Conservation (phyloP, 192 early-diverging fungal genomes). For the Coemansia pectinata region DNA sequence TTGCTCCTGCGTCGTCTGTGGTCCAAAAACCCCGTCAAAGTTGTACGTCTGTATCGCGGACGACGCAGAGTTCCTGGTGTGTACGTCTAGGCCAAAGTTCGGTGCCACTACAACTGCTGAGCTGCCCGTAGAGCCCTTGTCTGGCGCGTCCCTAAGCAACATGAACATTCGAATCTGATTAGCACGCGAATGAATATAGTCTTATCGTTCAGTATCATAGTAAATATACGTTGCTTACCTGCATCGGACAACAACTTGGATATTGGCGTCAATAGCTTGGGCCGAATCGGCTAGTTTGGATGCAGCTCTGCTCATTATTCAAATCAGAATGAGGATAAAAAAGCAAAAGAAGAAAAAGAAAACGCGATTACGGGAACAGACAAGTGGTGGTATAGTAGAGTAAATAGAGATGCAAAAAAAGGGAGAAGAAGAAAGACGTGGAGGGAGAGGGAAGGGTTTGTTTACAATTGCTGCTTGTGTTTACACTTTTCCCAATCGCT, state of each 20-base stretch:
- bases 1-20: constrained; percentile 70
- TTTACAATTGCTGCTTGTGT: constrained; percentile 8
- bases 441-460: not conserved
- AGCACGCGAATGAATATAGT: not conserved
- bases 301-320: constrained; percentile 8
- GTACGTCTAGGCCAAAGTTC: constrained; percentile 64
- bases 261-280: constrained; percentile 69
- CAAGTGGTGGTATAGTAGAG: not conserved
- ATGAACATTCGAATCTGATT: not conserved
- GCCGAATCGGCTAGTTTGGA: constrained; percentile 9
- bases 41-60: constrained; percentile 70
- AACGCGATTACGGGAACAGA: not conserved
- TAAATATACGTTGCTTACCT: constrained; percentile 53
- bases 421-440: constrained; percentile 9
- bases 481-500: constrained; percentile 7
- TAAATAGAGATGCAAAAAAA: constrained; percentile 17
- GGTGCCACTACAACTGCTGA: constrained; percentile 60
- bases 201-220: not conserved
- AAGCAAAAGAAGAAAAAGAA: not conserved
- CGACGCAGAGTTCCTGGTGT: no score
- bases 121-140: not conserved
- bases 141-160: constrained; percentile 20
- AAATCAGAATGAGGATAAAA: not conserved
- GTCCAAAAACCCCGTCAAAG: constrained; percentile 91
- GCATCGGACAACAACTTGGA: constrained; percentile 80